phyloP scores from a whole-genome alignment of 2,329 filamentous ascomycete genomes.

The Penicillium sp. region DNA sequence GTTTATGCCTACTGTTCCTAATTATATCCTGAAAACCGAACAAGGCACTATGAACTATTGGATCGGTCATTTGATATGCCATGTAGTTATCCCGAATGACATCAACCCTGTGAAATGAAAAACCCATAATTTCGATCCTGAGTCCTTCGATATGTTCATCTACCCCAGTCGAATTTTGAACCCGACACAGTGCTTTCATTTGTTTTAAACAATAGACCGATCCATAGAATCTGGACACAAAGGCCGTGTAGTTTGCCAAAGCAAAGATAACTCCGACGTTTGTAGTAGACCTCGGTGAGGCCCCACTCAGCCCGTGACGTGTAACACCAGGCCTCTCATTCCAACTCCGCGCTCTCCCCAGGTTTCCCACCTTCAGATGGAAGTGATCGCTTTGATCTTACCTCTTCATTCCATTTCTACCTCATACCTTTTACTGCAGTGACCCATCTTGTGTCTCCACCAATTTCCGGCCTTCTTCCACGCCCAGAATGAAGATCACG shows the following conservation, averaged over 20 bases:
- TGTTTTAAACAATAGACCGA: too few relatives aligned
- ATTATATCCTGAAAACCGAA: background rate
- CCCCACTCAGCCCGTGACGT: constrained; percentile 13
- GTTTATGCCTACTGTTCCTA: background rate
- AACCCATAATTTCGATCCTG: background rate
- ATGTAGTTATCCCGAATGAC: background rate
- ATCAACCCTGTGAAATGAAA: background rate
- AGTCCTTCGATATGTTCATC: too few relatives aligned
- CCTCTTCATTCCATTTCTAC: background rate
- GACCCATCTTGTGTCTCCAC: background rate
- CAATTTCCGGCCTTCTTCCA: constrained; percentile 4
- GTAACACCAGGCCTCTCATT: constrained; percentile 3
- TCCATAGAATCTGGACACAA: too few relatives aligned
- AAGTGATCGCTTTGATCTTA: background rate
- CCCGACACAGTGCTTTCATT: too few relatives aligned
- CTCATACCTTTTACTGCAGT: background rate
- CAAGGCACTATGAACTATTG: background rate
- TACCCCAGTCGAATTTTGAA: too few relatives aligned
- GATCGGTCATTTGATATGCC: background rate
- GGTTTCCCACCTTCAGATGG: background rate
- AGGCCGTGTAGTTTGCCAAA: background rate
- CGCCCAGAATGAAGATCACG: constrained; percentile 34
- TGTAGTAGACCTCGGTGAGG: constrained; percentile 1
- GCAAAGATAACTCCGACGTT: too few relatives aligned
- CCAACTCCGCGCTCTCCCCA: constrained; percentile 5